Evolutionary conservation across 352 stramenopile species (phyloP).

Genomic region (Thalassiosira hispida): DNA sequence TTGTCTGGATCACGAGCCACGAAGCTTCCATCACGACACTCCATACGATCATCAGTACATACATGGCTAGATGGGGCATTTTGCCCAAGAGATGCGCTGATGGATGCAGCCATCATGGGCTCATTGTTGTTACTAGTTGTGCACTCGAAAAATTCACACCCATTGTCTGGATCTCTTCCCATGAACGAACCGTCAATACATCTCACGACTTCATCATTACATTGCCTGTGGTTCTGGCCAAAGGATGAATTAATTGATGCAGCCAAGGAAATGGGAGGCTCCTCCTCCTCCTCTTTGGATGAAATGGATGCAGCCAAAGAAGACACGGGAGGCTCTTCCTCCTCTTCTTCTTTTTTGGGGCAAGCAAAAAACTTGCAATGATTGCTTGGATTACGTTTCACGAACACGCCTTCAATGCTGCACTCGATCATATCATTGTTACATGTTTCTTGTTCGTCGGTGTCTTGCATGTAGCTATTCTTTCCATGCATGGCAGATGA

Average conservation of each 20-base stretch:
- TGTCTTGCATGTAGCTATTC: conserved; percentile 4
- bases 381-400: conserved; percentile 18
- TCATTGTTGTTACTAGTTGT: too few species aligned
- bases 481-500: conserved; percentile 12
- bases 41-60: neutral
- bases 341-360: neutral
- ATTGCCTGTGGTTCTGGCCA: conserved; percentile 1
- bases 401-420: conserved; percentile 1
- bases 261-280: neutral
- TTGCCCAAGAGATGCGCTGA: neutral
- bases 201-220: conserved; percentile 6
- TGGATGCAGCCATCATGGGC: conserved; percentile 16
- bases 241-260: neutral
- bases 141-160: conserved; percentile 23
- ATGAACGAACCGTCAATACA: conserved; percentile 19
- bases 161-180: conserved; percentile 24
- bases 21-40: neutral
- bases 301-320: conserved; percentile 8
- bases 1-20: neutral
- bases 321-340: neutral
- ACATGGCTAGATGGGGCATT: neutral
- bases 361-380: conserved; percentile 16
- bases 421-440: conserved; percentile 18
- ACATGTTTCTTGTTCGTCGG: conserved; percentile 13
- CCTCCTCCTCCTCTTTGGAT: neutral